phyloP scores from a whole-genome alignment of 1,139 yeast genomes.

The Diutina siamensis region DNA sequence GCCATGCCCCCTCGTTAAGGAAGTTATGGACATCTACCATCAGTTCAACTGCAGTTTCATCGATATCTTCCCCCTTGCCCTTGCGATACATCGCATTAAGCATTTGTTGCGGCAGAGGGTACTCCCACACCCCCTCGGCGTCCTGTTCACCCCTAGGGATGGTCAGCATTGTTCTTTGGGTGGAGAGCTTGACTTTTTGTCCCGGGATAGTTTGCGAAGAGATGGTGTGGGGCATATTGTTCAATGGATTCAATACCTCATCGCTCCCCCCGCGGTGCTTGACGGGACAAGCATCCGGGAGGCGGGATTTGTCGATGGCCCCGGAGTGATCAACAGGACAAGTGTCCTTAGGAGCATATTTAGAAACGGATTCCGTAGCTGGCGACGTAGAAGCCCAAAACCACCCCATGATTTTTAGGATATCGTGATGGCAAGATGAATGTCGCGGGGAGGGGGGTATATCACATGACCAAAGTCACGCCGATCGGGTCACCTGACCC shows the following conservation, averaged over 20 bases:
- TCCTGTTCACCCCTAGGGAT: conserved; percentile 75
- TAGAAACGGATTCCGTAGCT: conserved; percentile 6
- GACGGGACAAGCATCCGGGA: conserved; percentile 18
- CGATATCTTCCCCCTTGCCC: conserved; percentile 77
- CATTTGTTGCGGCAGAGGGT: conserved; percentile 99
- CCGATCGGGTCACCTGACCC: too few species aligned
- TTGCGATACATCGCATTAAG: conserved; percentile 92
- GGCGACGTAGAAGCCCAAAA: conserved; percentile 47
- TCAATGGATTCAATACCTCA: conserved; percentile 54
- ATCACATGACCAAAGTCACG: not conserved
- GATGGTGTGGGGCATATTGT: conserved; percentile 76
- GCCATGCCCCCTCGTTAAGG: conserved; percentile 97
- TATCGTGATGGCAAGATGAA: not conserved
- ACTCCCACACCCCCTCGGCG: conserved; percentile 81
- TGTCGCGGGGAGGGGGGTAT: not conserved
- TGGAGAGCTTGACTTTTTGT: conserved; percentile 66
- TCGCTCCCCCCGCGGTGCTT: conserved; percentile 8
- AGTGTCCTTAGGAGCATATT: conserved; percentile 12
- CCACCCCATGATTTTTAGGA: conserved; percentile 55
- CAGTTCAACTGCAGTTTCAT: conserved; percentile 90
- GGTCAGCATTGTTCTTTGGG: conserved; percentile 70
- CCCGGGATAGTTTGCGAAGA: conserved; percentile 67
- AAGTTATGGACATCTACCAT: conserved; percentile 98
- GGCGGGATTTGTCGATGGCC: conserved; percentile 14
- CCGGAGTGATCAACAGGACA: conserved; percentile 28